A percentile compares a stretch with the other conserved stretches of the same genome.
phyloP scores from a whole-genome alignment of 83 land plant species.

The Diphasiastrum complanatum region DNA sequence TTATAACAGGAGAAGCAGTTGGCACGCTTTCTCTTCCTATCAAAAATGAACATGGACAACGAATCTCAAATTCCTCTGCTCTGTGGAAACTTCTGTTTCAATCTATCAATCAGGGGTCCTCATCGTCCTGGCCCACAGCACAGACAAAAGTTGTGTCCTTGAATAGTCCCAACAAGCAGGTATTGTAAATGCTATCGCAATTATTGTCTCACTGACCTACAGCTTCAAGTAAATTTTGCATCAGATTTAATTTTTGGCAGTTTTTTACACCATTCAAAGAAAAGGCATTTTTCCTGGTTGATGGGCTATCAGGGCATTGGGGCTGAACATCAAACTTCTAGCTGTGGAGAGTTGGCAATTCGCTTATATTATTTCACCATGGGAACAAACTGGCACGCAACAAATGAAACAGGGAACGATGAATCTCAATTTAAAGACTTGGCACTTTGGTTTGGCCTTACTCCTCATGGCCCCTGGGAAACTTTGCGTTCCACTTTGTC shows the following conservation, averaged over 20 bases:
- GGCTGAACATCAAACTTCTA: slow-evolving; percentile 10
- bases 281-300: no score
- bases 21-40: slow-evolving; percentile 65
- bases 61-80: slow-evolving; percentile 4
- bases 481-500: slow-evolving; percentile 57
- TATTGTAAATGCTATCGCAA: no score
- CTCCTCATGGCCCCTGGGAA: slow-evolving; percentile 72
- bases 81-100: slow-evolving; percentile 6
- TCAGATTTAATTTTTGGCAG: no score
- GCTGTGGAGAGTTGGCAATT: slow-evolving; percentile 29
- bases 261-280: no score
- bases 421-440: slow-evolving; percentile 36
- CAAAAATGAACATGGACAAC: slow-evolving; percentile 27
- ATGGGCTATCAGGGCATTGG: no score
- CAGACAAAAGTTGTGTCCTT: not conserved
- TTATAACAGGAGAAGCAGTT: slow-evolving; percentile 55
- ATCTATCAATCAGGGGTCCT: not conserved
- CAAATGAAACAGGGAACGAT: slow-evolving; percentile 9
- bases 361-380: slow-evolving; percentile 28
- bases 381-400: slow-evolving; percentile 5
- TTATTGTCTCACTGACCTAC: no score
- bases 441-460: slow-evolving; percentile 60
- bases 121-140: not conserved
- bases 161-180: slow-evolving; percentile 8
- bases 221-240: no score